Base-by-base conservation (phyloP, 306 rosid genomes). In the Pyrus bretschneideri region DNA sequence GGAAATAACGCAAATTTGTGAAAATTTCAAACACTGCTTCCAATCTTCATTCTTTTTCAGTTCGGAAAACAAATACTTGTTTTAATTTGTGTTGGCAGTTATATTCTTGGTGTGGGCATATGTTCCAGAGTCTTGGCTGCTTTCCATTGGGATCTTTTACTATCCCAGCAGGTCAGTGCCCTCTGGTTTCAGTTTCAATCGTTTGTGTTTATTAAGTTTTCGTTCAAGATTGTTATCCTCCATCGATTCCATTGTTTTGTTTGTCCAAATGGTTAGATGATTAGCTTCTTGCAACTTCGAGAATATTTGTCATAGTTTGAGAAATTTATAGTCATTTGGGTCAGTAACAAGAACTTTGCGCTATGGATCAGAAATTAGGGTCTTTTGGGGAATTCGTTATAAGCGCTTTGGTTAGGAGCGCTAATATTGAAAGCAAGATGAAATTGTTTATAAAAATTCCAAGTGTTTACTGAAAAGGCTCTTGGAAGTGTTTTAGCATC, bases 71-170 rank as follows among this genome's bases (percentile, higher is more conserved):
- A 38, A 38, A 7, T 38, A 38, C 42, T 70, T 46, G 8, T 49
- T 17, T 49, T 15, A 49, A 15, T 64, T 84, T 85, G 70, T 92
- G 68, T 81, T 30, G 58, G 59, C 85, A 95, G 99, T 83, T 86
- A 78, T 92, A 67, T 91, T 89, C 93, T 87, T 95, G 81, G 84
- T 88, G 60, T 90, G 98, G 98, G 98, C 98, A 29, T 92, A 95
- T 81, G 89, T 88, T 84, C 98, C 98, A 11, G 96, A 92, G 76
- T 82, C 90, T 33, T 95, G 92, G 93, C 87, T 95, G 22, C 98
- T 92, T 73, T 88, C 87, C 66, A 52, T 89, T 67, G 97, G 97
- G 80, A 86, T 95, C 80, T 88, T 81, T 84, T 92, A 95, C 87
- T 89, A 88, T 57, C 97, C 97, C 54, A 95, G 91, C 91, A 92